These are phyloP conservation scores for Collybia sordida DNA, from an alignment of 768 basidiomycete genomes.

Conservation along the genomic window DNA sequence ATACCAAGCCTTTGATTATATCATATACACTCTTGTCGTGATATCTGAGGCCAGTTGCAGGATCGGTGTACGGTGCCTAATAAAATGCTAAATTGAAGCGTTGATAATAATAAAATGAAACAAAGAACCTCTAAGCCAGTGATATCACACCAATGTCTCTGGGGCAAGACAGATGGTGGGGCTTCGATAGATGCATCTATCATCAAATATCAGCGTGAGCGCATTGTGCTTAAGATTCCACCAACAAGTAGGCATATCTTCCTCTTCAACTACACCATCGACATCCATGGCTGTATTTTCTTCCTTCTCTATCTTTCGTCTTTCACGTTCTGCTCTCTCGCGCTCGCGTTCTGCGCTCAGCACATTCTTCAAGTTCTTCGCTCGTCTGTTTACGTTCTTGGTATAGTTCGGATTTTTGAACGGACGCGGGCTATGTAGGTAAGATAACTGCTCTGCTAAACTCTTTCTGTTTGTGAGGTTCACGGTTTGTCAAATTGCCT, in stretches of 20 bases:
- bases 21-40: constrained; percentile 90
- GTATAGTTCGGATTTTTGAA: constrained; percentile 76
- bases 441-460: constrained; percentile 73
- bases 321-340: constrained; percentile 67
- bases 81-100: neutral
- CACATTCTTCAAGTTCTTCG: constrained; percentile 80
- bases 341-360: constrained; percentile 78
- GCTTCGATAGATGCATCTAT: constrained; percentile 82
- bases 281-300: constrained; percentile 54
- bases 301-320: constrained; percentile 46
- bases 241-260: constrained; percentile 75
- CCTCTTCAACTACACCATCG: constrained; percentile 41
- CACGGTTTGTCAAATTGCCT: neutral
- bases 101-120: neutral
- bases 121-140: constrained; percentile 72
- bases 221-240: neutral
- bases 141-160: constrained; percentile 80
- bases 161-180: constrained; percentile 78
- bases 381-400: constrained; percentile 69
- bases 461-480: constrained; percentile 39
- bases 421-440: constrained; percentile 64
- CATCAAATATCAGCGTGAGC: neutral
- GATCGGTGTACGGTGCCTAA: constrained; percentile 83
- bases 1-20: constrained; percentile 70
- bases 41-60: constrained; percentile 75